These are phyloP conservation scores for Myxozyma nipponensis DNA, from an alignment of 805 yeast species.

Conservation along the genomic window DNA sequence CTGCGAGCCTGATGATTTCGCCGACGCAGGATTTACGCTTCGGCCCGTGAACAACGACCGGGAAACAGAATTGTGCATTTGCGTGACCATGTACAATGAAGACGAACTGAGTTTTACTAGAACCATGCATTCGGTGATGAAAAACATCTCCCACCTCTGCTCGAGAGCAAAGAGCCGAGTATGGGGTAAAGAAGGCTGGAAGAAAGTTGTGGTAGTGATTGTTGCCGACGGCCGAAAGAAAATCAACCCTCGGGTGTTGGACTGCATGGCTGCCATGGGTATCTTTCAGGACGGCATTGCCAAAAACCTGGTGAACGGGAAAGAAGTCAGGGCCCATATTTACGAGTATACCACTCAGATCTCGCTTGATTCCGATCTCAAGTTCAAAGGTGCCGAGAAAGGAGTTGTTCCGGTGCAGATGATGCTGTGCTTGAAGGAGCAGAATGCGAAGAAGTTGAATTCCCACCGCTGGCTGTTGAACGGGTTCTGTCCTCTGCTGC, in stretches of 20 bases:
- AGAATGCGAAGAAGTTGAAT: conserved; percentile 87
- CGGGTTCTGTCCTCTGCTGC: conserved; percentile 85
- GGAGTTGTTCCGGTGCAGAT: conserved; percentile 93
- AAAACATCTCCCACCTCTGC: conserved; percentile 82
- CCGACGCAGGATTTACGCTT: conserved; percentile 73
- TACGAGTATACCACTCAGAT: conserved; percentile 96
- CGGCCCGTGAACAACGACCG: conserved; percentile 83
- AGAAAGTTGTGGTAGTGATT: conserved; percentile 86
- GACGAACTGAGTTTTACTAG: conserved; percentile 85
- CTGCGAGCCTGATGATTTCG: conserved; percentile 82
- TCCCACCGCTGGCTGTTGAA: conserved; percentile 98
- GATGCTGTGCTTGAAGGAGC: conserved; percentile 86
- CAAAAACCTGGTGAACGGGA: conserved; percentile 85
- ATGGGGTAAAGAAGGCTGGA: conserved; percentile 98
- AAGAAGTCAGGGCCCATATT: conserved; percentile 86
- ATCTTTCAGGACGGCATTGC: conserved; percentile 97
- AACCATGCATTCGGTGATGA: conserved; percentile 92
- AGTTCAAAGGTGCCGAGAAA: conserved; percentile 84
- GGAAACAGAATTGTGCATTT: conserved; percentile 86
- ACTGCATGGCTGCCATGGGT: conserved; percentile 89
- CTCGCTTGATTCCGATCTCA: conserved; percentile 81
- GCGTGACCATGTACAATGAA: conserved; percentile 97
- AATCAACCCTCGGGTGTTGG: conserved; percentile 77
- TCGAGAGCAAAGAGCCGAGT: conserved; percentile 73
- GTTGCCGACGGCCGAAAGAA: conserved; percentile 94